Evolutionary conservation across 441 rosid species (phyloP), one percentile per base, ranked within the genome.

Genomic region (Erodium moschatum): DNA sequence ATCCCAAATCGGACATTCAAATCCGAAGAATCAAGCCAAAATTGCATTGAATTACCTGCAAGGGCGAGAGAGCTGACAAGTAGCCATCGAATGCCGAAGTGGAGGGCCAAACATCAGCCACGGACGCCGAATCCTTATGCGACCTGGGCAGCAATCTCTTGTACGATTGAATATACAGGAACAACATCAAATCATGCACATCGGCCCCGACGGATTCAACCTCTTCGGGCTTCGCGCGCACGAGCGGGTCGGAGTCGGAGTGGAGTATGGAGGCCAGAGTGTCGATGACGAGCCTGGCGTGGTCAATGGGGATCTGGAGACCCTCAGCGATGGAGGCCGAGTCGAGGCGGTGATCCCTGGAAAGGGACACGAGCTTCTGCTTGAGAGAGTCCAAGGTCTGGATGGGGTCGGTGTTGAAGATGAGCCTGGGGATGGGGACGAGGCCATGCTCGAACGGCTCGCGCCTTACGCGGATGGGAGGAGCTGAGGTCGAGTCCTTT

Each of bases 21-120:
- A 29, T 29, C 31, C 31, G 31, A 29, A 29, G 31, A 29, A 29
- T 29, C 31, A 29, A 4, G 3, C 31, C 31, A 29, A 29, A 1
- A 38, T 38, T 38, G 44, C 44, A 38, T 38, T 38, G 44, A 38
- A 38, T 38, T 38, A 86, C 99, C 97, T 94, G 99, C 78, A 94
- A 86, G 60, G 99, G 99, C 60, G 99, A 94, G 15, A 91, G 76
- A 48, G 96, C 97, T 4, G 97, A 91, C 77, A 94, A 75, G 80
- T 86, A 88, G 4, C 97, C 97, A 61, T 91, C 99, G 74, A 94
- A 94, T 20, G 99, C 99, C 0, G 99, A 94, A 50, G 96, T 91
- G 19, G 99, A 94, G 0, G 99, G 99, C 99, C 97, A 94, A 0
- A 91, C 97, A 76, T 94, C 98, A 12, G 97, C 96, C 29, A 94